Evolutionary conservation across 768 basidiomycete species (phyloP), one percentile per base, ranked within the genome.

Genomic region (Termitomyces eurrhizus): DNA sequence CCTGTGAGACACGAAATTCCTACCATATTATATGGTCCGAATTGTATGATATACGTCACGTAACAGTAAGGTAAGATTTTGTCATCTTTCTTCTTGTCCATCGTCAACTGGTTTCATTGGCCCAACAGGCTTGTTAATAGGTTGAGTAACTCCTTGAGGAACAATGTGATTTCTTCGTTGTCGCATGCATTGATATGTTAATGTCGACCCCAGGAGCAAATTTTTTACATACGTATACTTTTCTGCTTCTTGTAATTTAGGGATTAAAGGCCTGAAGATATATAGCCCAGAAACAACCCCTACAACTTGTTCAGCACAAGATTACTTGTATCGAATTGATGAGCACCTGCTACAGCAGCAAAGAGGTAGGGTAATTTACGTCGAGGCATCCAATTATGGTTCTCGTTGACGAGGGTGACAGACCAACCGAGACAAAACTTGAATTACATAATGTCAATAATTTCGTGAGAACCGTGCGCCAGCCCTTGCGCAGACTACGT

Each of bases 231-330:
- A 44, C 42, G 29, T 29, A 21, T 44, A 69, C 68, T 44, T 54
- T 24, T 36, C 63, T 42, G 41, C 39, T 53, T 54, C 51, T 36
- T 69, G 66, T 42, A 18, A 9, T 45, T 72, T 60, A 41, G 68
- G 53, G 21, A 80, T 65, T 60, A 79, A 64, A 5, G 87, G 87
- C 65, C 81, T 79, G 73, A 89, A 89, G 56, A 88, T 84, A 68
- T 89, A 88, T 24, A 87, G 68, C 9, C 88, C 88, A 13, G 88
- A 87, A 32, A 78, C 64, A 54, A 87, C 69, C 35, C 88, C 88
- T 89, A 62, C 14, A 53, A 60, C 21, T 49, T 54, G 24, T 45
- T 60, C 54, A 56, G 58, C 51, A 24, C 35, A 32, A 24, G 33
- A 36, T 49, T 21, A 39, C 14, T 14, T 24, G 36, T 12, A 13